Conservation (phyloP, 768 basidiomycete genomes). For the Rossbeevera mucosa region DNA sequence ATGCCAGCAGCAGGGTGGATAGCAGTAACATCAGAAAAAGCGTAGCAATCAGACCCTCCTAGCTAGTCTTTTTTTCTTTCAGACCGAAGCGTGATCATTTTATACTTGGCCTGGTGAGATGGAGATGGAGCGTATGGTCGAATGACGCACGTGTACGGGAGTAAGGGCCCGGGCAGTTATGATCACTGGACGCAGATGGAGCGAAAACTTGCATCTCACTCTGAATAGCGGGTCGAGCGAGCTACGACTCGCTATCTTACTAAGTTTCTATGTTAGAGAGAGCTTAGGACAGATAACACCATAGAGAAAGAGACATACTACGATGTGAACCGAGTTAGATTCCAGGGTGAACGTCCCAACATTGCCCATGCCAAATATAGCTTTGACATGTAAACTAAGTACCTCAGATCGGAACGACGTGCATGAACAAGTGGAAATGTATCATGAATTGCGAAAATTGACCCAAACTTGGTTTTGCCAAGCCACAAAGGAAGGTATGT, state of each 20-base stretch:
- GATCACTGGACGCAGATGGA: not conserved
- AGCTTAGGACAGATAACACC: not conserved
- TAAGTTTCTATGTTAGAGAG: too few species aligned
- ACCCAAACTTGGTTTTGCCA: too few species aligned
- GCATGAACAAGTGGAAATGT: too few species aligned
- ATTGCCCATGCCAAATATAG: not conserved
- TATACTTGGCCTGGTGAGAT: conserved; percentile 4
- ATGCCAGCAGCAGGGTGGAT: not conserved
- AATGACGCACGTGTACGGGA: conserved; percentile 4
- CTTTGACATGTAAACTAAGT: not conserved
- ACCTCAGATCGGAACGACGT: not conserved
- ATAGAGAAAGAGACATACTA: not conserved
- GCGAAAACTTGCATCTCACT: not conserved
- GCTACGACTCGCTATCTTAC: not conserved
- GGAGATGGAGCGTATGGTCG: not conserved
- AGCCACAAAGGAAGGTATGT: too few species aligned
- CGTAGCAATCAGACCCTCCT: not conserved
- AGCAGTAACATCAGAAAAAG: not conserved
- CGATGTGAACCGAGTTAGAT: not conserved
- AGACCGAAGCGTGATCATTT: not conserved
- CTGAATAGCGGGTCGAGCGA: not conserved
- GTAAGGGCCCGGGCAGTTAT: not conserved
- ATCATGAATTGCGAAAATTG: too few species aligned
- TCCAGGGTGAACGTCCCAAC: not conserved
- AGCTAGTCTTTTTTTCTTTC: too few species aligned